Conservation (phyloP, 495 filamentous ascomycete species). For the Neurospora sp. region DNA sequence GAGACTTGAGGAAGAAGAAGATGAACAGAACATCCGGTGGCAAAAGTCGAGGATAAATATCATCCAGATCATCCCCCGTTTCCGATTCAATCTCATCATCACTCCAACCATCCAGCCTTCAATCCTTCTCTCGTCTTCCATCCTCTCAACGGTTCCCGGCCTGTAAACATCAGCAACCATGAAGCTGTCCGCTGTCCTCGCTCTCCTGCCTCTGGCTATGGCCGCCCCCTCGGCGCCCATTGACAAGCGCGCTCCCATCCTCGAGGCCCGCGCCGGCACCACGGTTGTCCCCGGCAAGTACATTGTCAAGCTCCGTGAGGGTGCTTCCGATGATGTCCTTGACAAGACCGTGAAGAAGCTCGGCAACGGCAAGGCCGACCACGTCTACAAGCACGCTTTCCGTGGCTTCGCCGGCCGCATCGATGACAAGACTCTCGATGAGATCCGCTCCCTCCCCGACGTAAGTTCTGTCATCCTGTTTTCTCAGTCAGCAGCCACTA, state of each 20-base stretch:
- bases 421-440: conserved; percentile 26
- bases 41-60: not conserved
- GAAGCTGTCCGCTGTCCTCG: conserved; percentile 10
- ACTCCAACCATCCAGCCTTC: not conserved
- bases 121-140: not conserved
- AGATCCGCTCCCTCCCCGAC: conserved; percentile 31
- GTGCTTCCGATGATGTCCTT: conserved; percentile 21
- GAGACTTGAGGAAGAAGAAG: not conserved
- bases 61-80: not conserved
- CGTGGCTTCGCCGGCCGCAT: conserved; percentile 35
- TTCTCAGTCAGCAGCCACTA: too few relatives aligned
- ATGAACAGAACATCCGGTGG: not conserved
- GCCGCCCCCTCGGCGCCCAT: conserved; percentile 13
- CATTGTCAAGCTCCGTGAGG: conserved; percentile 46
- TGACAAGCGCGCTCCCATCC: conserved; percentile 6
- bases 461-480: conserved; percentile 8
- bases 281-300: conserved; percentile 39
- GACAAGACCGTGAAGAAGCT: conserved; percentile 22
- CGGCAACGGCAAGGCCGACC: conserved; percentile 24
- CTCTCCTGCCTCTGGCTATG: conserved; percentile 13
- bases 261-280: conserved; percentile 7
- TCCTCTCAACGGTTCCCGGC: not conserved
- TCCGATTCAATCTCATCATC: not conserved
- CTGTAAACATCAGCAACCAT: not conserved
- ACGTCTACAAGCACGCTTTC: conserved; percentile 33